Conservation (phyloP, 352 stramenopile genomes). For the Phytophthora aleatoria region DNA sequence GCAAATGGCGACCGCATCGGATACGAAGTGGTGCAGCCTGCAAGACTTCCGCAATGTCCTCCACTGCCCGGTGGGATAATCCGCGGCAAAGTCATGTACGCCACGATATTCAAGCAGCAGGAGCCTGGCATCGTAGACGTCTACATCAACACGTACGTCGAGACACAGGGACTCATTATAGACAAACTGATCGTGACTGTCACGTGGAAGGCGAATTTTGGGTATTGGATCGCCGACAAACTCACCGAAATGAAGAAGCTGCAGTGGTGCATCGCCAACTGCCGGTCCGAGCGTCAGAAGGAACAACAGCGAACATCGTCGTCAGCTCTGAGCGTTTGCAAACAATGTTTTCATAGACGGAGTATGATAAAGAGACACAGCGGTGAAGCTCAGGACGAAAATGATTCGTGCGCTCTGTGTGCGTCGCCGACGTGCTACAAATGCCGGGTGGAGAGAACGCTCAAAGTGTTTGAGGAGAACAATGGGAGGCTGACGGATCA, state of each 20-base stretch:
- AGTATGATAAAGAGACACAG: slow-evolving; percentile 7
- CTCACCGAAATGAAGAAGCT: slow-evolving; percentile 35
- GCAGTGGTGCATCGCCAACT: slow-evolving; percentile 29
- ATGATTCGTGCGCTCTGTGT: slow-evolving; percentile 13
- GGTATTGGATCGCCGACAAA: slow-evolving; percentile 11
- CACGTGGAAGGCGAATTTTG: slow-evolving; percentile 14
- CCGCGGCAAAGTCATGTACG: slow-evolving; percentile 24
- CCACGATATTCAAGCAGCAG: slow-evolving; percentile 28
- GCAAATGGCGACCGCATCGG: slow-evolving; percentile 41
- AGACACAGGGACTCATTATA: slow-evolving; percentile 16
- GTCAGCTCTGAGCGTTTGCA: slow-evolving; percentile 11
- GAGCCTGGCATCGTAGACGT: slow-evolving; percentile 26
- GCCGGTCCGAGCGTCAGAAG: slow-evolving; percentile 13
- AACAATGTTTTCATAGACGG: slow-evolving; percentile 13
- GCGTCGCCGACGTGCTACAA: slow-evolving; percentile 22
- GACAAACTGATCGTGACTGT: slow-evolving; percentile 17
- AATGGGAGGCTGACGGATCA: slow-evolving; percentile 15
- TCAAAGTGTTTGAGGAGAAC: slow-evolving; percentile 16
- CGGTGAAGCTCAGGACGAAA: not conserved
- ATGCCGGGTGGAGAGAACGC: slow-evolving; percentile 12
- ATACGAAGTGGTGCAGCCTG: slow-evolving; percentile 54
- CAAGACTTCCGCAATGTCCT: slow-evolving; percentile 24
- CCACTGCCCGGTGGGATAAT: slow-evolving; percentile 23
- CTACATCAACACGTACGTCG: slow-evolving; percentile 24
- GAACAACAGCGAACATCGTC: slow-evolving; percentile 22